Conservation (phyloP, 805 yeast genomes). For the Allodekkera sacchari region DNA sequence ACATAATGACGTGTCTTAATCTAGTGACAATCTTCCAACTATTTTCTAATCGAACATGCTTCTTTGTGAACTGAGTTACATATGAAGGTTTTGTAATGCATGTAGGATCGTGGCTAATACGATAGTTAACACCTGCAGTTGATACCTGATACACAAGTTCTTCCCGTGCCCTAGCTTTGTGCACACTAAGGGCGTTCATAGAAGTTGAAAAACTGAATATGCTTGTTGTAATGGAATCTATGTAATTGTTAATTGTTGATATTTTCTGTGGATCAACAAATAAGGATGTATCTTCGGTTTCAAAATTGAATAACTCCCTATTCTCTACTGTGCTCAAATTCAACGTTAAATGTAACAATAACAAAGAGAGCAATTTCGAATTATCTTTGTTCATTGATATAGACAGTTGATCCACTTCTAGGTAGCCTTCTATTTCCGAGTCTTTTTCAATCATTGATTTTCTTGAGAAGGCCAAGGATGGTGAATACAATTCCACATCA, state of each 20-base stretch:
- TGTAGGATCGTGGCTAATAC: constrained; percentile 75
- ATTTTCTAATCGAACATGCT: constrained; percentile 72
- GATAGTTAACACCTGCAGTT: constrained; percentile 29
- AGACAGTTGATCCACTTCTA: constrained; percentile 8
- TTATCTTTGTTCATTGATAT: constrained; percentile 8
- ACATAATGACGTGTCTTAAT: constrained; percentile 61
- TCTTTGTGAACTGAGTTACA: constrained; percentile 58
- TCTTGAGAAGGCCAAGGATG: constrained; percentile 26
- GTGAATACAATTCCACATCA: constrained; percentile 26
- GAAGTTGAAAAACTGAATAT: too few species aligned
- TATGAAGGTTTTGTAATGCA: constrained; percentile 87
- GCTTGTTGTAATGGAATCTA: too few species aligned
- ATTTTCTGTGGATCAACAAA: constrained; percentile 14
- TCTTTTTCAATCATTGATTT: too few species aligned
- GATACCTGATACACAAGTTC: constrained; percentile 36
- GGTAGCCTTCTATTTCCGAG: constrained; percentile 3
- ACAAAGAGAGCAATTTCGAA: too few species aligned
- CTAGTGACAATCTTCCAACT: constrained; percentile 85
- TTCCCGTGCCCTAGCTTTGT: constrained; percentile 17
- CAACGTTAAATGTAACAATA: constrained; percentile 3
- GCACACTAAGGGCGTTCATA: constrained; percentile 6
- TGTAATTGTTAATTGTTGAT: too few species aligned
- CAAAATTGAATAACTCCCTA: constrained; percentile 6
- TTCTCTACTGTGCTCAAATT: constrained; percentile 4
- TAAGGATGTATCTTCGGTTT: constrained; percentile 10